Conservation (phyloP, 371 early-diverging fungal genomes). For the Lichtheimia ramosa region DNA sequence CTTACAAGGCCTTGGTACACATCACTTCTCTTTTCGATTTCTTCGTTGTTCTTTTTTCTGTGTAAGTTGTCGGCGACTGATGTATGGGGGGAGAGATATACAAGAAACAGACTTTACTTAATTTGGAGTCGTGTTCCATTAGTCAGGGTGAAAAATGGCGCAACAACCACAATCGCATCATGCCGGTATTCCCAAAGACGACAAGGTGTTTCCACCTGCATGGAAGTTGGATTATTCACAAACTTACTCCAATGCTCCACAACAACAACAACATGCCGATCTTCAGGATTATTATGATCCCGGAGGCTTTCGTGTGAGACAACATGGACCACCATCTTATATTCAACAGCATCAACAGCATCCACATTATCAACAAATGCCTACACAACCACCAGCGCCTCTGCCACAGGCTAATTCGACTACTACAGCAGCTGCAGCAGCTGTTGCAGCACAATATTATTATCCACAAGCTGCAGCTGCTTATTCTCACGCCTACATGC, state of each 20-base stretch:
- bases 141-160: constrained; percentile 1
- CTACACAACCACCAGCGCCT: constrained; percentile 7
- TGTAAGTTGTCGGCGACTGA: not conserved
- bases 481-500: constrained; percentile 7
- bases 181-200: constrained; percentile 1
- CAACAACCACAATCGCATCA: constrained; percentile 5
- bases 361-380: constrained; percentile 7
- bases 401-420: constrained; percentile 6
- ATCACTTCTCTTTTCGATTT: not conserved
- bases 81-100: not conserved
- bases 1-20: not conserved
- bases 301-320: not conserved
- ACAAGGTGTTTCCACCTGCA: not conserved
- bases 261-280: constrained; percentile 10
- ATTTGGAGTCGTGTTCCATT: not conserved
- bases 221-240: constrained; percentile 1
- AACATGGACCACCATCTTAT: not conserved
- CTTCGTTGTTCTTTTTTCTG: not conserved
- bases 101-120: not conserved
- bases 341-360: not conserved
- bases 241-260: not conserved
- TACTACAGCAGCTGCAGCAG: not conserved
- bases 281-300: constrained; percentile 1
- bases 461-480: not conserved
- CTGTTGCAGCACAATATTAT: constrained; percentile 2